Evolutionary conservation across 257 asterid genomes (phyloP).

Genomic region (Rhazya stricta): DNA sequence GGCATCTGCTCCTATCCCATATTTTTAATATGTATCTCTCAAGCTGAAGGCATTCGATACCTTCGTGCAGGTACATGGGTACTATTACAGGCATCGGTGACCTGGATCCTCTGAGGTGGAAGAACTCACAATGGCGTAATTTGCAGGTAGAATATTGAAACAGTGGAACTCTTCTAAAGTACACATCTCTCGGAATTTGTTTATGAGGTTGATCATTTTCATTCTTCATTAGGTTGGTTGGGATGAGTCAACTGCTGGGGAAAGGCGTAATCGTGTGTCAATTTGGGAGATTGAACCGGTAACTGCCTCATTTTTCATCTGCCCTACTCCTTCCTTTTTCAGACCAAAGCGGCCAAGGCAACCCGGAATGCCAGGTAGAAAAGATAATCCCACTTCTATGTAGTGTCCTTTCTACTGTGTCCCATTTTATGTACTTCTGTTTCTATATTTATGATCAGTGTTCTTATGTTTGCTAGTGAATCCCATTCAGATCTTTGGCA

Average conservation of each 20-base stretch:
- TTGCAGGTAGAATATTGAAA: conserved; percentile 53
- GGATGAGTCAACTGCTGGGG: conserved; percentile 96
- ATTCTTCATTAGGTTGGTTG: conserved; percentile 64
- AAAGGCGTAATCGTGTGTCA: conserved; percentile 80
- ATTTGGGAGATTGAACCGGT: conserved; percentile 98
- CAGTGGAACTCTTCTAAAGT: background rate
- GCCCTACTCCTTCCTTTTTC: conserved; percentile 85
- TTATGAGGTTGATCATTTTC: background rate
- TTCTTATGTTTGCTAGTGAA: background rate
- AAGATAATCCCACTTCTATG: background rate
- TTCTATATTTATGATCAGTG: background rate
- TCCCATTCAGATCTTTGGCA: too few relatives aligned
- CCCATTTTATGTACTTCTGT: background rate
- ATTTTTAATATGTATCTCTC: background rate
- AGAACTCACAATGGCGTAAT: conserved; percentile 96
- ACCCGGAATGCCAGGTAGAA: conserved; percentile 84
- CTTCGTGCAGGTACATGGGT: conserved; percentile 77
- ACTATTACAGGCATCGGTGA: conserved; percentile 85
- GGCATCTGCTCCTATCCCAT: background rate
- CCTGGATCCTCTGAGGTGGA: conserved; percentile 84
- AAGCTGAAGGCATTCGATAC: background rate
- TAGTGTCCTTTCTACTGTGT: background rate
- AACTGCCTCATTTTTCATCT: conserved; percentile 89
- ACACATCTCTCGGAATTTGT: background rate
- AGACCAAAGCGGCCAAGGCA: conserved; percentile 79